Conservation (phyloP, 768 basidiomycete genomes). For the Auriscalpium microsporum region DNA sequence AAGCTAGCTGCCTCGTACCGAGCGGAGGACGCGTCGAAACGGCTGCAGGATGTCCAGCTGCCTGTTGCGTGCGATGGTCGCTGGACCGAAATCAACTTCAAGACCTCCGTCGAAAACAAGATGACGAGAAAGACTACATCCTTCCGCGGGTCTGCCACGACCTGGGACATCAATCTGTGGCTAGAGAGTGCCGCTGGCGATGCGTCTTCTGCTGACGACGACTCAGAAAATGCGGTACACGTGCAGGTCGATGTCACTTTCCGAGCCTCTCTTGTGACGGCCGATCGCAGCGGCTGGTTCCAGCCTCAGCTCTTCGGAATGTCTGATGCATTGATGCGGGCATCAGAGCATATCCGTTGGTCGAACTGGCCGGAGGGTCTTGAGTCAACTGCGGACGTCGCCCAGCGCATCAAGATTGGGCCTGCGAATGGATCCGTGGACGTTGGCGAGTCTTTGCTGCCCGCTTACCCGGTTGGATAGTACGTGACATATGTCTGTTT, state of each 20-base stretch:
- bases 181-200: background rate
- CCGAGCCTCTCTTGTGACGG: slow-evolving; percentile 16
- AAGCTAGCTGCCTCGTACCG: background rate
- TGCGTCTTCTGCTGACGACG: background rate
- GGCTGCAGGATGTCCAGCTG: background rate
- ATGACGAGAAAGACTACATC: background rate
- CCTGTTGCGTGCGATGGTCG: background rate
- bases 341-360: slow-evolving; percentile 10
- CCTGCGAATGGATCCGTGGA: background rate
- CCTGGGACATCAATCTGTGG: background rate
- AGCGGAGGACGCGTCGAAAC: background rate
- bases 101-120: background rate
- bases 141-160: background rate
- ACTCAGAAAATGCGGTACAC: background rate
- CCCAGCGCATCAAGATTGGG: background rate
- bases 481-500: background rate
- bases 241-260: slow-evolving; percentile 4
- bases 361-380: slow-evolving; percentile 3
- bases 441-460: background rate
- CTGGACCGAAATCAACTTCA: background rate
- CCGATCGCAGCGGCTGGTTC: slow-evolving; percentile 19
- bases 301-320: slow-evolving; percentile 18
- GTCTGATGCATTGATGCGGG: slow-evolving; percentile 3
- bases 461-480: background rate
- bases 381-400: background rate